A percentile compares a stretch with the other conserved stretches of the same genome.
Conservation (phyloP, 495 filamentous ascomycete genomes). For the Entonaema liquescens region DNA sequence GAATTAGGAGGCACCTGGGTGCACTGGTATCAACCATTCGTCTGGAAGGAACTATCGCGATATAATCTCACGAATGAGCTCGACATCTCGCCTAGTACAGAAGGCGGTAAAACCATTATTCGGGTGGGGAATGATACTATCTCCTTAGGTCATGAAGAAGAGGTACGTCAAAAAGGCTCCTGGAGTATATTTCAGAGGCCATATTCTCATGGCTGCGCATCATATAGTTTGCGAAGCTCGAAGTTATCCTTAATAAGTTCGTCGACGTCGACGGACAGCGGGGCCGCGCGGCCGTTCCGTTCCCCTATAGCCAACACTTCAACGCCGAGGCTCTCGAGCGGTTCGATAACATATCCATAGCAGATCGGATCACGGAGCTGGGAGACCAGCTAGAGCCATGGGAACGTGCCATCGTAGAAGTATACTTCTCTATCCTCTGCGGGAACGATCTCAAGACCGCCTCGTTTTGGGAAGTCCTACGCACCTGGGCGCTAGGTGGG, state of each 20-base stretch:
- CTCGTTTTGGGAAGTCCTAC: constrained; percentile 3
- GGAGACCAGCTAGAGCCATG: not conserved
- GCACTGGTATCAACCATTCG: not conserved
- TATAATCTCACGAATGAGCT: not conserved
- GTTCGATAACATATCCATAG: constrained; percentile 13
- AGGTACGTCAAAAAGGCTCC: not conserved
- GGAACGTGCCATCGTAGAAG: not conserved
- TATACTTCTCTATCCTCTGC: not conserved
- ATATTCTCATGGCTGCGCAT: not conserved
- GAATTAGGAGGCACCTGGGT: not conserved
- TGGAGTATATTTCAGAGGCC: not conserved
- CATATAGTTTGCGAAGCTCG: not conserved
- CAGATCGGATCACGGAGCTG: constrained; percentile 10
- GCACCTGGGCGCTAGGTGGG: not conserved
- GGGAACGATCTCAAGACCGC: not conserved
- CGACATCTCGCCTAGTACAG: not conserved
- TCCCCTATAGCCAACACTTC: constrained; percentile 11
- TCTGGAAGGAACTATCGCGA: not conserved
- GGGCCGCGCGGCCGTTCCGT: not conserved
- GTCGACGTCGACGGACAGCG: not conserved
- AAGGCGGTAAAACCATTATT: not conserved
- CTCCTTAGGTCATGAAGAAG: not conserved
- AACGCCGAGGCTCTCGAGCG: constrained; percentile 42
- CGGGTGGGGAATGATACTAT: not conserved
- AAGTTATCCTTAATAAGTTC: not conserved